phyloP scores from a whole-genome alignment of 257 asterid genomes.

The Capsicum baccatum region DNA sequence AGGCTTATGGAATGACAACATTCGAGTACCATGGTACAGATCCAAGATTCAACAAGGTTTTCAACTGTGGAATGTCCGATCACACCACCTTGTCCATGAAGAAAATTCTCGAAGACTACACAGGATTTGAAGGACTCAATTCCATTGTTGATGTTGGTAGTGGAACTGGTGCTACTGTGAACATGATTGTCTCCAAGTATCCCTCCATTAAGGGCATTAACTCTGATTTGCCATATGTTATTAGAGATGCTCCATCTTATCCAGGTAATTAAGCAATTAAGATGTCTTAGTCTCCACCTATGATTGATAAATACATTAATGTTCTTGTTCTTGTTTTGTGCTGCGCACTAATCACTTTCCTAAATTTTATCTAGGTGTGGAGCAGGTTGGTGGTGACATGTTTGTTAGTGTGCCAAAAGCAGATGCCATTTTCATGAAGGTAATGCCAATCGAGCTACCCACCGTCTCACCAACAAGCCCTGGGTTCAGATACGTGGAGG shows the following conservation, averaged over 20 bases:
- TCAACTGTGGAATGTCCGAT: conserved; percentile 80
- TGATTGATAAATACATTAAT: background rate
- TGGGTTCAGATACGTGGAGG: too few species aligned
- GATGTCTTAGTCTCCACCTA: background rate
- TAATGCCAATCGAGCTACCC: background rate
- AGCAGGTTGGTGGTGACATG: conserved; percentile 97
- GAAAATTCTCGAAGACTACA: conserved; percentile 66
- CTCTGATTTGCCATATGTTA: conserved; percentile 84
- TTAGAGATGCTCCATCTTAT: conserved; percentile 67
- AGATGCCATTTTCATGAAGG: conserved; percentile 97
- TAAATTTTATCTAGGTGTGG: conserved; percentile 52
- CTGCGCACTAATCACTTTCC: background rate
- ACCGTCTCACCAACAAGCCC: too few species aligned
- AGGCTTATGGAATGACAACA: conserved; percentile 82
- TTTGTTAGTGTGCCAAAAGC: conserved; percentile 77
- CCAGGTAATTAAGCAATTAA: conserved; percentile 46
- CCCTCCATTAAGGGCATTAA: conserved; percentile 51
- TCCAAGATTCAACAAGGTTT: conserved; percentile 77
- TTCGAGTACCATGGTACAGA: conserved; percentile 83
- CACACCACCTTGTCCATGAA: conserved; percentile 75
- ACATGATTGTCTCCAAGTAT: conserved; percentile 65
- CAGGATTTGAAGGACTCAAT: conserved; percentile 67
- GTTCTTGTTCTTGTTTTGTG: background rate
- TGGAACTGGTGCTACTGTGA: conserved; percentile 77
- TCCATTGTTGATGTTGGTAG: conserved; percentile 95